These are phyloP conservation scores for Tetraselmis striata DNA, from an alignment of 139 green algal species.

Conservation along the genomic window DNA sequence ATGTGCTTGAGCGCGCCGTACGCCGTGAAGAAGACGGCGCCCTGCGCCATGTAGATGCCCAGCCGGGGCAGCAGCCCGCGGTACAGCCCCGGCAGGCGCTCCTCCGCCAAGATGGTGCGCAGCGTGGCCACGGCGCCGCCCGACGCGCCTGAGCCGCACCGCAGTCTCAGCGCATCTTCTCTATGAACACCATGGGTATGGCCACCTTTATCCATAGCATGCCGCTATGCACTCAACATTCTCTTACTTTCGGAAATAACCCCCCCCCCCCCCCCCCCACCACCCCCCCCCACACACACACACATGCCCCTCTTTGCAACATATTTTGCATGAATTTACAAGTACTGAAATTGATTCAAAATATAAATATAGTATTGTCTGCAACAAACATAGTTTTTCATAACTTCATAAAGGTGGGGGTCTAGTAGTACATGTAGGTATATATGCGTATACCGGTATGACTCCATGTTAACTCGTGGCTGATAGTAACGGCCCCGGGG, in stretches of 20 bases:
- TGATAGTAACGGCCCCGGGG: no score
- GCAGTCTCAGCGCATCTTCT: neutral
- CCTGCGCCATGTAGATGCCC: slow-evolving; percentile 44
- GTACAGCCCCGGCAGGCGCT: slow-evolving; percentile 26
- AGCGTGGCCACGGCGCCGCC: slow-evolving; percentile 6
- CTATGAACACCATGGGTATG: neutral
- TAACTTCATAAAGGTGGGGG: no score
- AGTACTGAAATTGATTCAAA: no score
- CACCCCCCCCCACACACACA: neutral
- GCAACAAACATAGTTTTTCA: no score
- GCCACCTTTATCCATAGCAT: neutral
- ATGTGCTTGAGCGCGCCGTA: slow-evolving; percentile 31
- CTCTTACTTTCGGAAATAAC: neutral
- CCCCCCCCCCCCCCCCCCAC: no score
- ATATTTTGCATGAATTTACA: no score
- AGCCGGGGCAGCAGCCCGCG: slow-evolving; percentile 29
- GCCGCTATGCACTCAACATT: neutral
- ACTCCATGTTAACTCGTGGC: no score
- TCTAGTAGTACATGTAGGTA: no score
- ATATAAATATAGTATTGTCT: no score
- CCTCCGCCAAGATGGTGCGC: slow-evolving; percentile 5
- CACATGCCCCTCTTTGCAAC: no score
- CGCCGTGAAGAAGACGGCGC: slow-evolving; percentile 43
- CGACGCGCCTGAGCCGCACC: neutral
- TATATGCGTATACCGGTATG: no score